Base-by-base conservation (phyloP, 2,329 filamentous ascomycete genomes). In the Claviceps sp. region DNA sequence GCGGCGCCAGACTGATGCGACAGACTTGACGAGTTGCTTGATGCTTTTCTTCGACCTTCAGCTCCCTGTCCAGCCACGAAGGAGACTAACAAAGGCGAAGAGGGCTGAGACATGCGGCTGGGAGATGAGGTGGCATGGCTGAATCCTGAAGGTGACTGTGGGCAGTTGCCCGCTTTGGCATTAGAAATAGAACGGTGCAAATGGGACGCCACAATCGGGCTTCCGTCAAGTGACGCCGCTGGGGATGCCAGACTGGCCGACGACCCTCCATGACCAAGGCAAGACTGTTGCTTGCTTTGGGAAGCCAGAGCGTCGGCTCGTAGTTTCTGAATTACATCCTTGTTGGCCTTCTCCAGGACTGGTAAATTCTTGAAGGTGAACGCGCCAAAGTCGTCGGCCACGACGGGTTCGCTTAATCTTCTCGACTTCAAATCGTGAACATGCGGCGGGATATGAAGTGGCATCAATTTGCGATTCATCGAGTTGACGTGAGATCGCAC, bases 351-450 rank as follows among this genome's bases (percentile, higher is more conserved):
- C 62, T 97, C 93, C 17, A 98, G 75, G 19, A 97, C 91, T 0
- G 91, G 90, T 48, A 98, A 72, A 61, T 98, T 98, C 71, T 98
- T 98, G 75, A 95, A 98, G 41, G 89, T 82, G 68, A 98, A 98
- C 56, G 82, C 89, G 37, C 93, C 93, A 73, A 98, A 98, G 64
- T 98, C 94, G 65, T 98, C 93, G 0, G 84, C 78, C 37, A 82
- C 79, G 16, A 91, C 82, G 1, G 93, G 93, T 67, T 98, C 93
- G 65, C 91, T 97, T 41, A 97, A 75, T 59, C 93, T 79, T 57
- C 93, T 81, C 59, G 81, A 90, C 62, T 95, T 88, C 50, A 86
- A 78, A 67, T 98, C 94, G 45, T 93, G 85, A 34, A 98, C 91
- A 64, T 98, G 93, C 5, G 91, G 90, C 38, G 93, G 93, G 46